Conservation (phyloP, 768 basidiomycete genomes). For the Kwoniella europaea region DNA sequence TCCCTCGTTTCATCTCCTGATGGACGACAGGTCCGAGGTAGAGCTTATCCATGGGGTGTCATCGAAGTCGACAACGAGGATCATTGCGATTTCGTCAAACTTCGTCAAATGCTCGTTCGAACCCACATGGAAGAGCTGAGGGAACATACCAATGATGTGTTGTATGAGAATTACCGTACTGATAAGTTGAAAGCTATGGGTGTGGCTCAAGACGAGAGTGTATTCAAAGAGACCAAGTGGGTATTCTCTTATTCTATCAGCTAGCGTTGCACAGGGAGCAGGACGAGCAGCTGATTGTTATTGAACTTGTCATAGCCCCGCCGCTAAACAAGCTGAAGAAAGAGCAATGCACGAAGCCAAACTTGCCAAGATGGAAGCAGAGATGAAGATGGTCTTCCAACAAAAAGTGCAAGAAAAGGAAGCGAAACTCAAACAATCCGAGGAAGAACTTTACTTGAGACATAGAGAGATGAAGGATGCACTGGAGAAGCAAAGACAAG, state of each 20-base stretch:
- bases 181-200: conserved; percentile 97
- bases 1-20: conserved; percentile 78
- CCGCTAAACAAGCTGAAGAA: conserved; percentile 93
- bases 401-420: conserved; percentile 99
- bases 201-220: conserved; percentile 93
- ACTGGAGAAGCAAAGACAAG: conserved; percentile 90
- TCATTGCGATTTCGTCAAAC: conserved; percentile 99
- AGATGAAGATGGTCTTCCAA: conserved; percentile 99
- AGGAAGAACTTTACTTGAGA: conserved; percentile 97
- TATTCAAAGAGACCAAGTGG: conserved; percentile 99
- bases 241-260: conserved; percentile 53
- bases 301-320: conserved; percentile 69
- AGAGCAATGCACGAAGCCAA: conserved; percentile 93
- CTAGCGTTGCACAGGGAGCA: not conserved
- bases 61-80: conserved; percentile 99
- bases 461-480: conserved; percentile 99
- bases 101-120: conserved; percentile 97
- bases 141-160: conserved; percentile 91
- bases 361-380: conserved; percentile 80
- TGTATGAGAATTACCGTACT: conserved; percentile 98
- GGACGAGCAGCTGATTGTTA: not conserved
- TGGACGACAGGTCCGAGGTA: conserved; percentile 90
- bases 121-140: conserved; percentile 99
- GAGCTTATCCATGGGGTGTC: conserved; percentile 96
- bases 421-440: conserved; percentile 96